Percentiles rank a stretch among this genome's conserved stretches.
phyloP scores from a whole-genome alignment of 1,139 yeast genomes.

The Yamadazyma siamensis region DNA sequence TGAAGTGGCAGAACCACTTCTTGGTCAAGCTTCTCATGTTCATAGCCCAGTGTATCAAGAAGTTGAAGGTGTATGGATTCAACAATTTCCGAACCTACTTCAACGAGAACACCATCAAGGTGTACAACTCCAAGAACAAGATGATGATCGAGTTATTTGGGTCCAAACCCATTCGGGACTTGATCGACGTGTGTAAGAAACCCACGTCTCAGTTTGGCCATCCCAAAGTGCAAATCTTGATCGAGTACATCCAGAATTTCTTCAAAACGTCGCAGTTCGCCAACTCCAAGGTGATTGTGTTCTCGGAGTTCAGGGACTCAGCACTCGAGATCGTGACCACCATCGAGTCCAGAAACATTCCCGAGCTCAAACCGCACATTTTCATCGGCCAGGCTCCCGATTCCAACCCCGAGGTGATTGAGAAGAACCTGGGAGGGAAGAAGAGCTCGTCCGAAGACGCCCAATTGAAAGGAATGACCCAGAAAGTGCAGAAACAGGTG shows the following conservation, averaged over 20 bases:
- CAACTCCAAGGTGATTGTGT: slow-evolving; percentile 75
- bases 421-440: slow-evolving; percentile 16
- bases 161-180: slow-evolving; percentile 40
- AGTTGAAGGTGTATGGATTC: slow-evolving; percentile 80
- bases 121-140: slow-evolving; percentile 52
- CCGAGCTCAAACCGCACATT: slow-evolving; percentile 65
- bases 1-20: slow-evolving; percentile 68
- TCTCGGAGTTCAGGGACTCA: slow-evolving; percentile 84
- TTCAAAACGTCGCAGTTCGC: slow-evolving; percentile 34
- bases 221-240: slow-evolving; percentile 65
- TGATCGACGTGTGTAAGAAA: slow-evolving; percentile 28
- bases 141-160: slow-evolving; percentile 58
- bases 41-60: slow-evolving; percentile 69
- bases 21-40: slow-evolving; percentile 60
- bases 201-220: slow-evolving; percentile 54
- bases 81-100: slow-evolving; percentile 70
- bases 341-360: slow-evolving; percentile 36
- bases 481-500: slow-evolving; percentile 67
- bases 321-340: slow-evolving; percentile 81
- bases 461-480: slow-evolving; percentile 62
- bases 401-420: slow-evolving; percentile 25
- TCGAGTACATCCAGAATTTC: slow-evolving; percentile 56
- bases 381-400: slow-evolving; percentile 80
- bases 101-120: slow-evolving; percentile 51
- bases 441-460: slow-evolving; percentile 51